A percentile compares a stretch with the other conserved stretches of the same genome.
Conservation (phyloP, 139 green algal genomes). For the Pseudopediastrum boryanum region DNA sequence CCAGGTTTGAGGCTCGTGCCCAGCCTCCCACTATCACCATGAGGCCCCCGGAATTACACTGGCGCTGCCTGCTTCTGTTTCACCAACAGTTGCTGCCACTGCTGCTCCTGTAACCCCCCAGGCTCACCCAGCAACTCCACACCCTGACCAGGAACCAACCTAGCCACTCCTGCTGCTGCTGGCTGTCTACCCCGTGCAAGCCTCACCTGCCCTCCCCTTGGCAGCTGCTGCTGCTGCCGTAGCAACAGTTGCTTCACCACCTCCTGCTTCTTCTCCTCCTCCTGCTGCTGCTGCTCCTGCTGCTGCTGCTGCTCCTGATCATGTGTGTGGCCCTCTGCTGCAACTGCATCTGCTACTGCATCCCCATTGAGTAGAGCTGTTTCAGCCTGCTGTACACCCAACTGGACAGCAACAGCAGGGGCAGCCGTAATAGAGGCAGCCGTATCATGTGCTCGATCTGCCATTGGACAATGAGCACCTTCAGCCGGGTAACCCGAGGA, state of each 20-base stretch:
- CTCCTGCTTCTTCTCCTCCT: neutral
- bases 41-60: neutral
- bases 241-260: neutral
- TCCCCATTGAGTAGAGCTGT: no score
- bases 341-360: neutral
- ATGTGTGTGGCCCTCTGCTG: neutral
- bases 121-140: no score
- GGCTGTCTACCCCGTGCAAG: neutral
- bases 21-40: neutral
- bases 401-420: neutral
- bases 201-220: neutral
- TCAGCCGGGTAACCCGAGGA: neutral
- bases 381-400: neutral
- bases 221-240: neutral
- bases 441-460: no score
- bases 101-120: no score
- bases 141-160: no score
- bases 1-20: no score
- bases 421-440: neutral
- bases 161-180: constrained; percentile 13
- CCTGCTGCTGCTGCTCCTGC: neutral
- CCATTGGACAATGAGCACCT: neutral
- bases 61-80: neutral
- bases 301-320: neutral
- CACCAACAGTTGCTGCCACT: no score